Conservation (phyloP, 129 eudicot genomes). For the Arctium lappa region DNA sequence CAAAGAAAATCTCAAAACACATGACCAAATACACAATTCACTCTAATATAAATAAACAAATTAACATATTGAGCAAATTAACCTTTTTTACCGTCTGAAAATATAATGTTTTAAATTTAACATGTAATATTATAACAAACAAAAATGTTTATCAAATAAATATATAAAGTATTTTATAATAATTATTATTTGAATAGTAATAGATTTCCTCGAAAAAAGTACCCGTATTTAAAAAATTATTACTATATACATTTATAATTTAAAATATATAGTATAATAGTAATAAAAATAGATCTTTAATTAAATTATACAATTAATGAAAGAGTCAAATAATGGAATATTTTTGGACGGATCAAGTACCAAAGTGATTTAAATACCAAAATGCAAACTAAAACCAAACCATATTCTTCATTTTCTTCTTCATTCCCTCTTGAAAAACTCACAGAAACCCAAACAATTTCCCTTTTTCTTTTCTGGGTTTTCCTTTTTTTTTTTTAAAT, state of each 20-base stretch:
- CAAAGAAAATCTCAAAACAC: too few relatives aligned
- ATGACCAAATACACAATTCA: too few relatives aligned
- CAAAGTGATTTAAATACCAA: slow-evolving; percentile 27
- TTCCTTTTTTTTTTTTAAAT: not conserved
- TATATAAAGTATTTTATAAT: not conserved
- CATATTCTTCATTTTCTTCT: not conserved
- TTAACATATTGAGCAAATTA: too few relatives aligned
- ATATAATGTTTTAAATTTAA: too few relatives aligned
- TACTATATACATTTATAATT: not conserved
- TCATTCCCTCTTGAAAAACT: not conserved
- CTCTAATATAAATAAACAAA: too few relatives aligned
- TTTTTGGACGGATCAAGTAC: slow-evolving; percentile 30
- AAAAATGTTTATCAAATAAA: not conserved
- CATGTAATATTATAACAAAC: too few relatives aligned
- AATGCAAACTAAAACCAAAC: slow-evolving; percentile 1
- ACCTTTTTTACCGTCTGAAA: too few relatives aligned
- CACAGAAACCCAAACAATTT: slow-evolving; percentile 5
- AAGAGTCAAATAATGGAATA: slow-evolving; percentile 22
- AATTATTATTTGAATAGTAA: not conserved
- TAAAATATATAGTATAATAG: not conserved
- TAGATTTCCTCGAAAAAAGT: not conserved
- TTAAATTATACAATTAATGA: slow-evolving; percentile 2
- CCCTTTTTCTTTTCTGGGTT: not conserved
- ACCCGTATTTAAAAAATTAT: not conserved
- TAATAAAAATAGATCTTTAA: not conserved